A percentile compares a stretch with the other conserved stretches of the same genome.
Evolutionary conservation across 2,329 filamentous ascomycete species (phyloP).

Genomic region (Ceratocystis albifundus): DNA sequence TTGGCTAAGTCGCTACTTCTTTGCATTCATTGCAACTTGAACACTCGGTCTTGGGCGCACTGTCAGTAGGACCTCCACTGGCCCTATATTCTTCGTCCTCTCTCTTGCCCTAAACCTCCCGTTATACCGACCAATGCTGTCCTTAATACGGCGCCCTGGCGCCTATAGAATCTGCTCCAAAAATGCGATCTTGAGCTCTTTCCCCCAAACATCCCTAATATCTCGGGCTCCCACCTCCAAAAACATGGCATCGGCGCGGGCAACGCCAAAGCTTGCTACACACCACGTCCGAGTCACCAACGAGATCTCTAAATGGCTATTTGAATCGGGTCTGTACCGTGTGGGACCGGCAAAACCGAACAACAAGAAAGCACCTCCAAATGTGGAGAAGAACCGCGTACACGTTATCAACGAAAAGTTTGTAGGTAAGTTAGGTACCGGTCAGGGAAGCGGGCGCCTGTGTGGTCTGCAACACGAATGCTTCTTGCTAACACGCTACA

Average conservation of each 20-base stretch:
- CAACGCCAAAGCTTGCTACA: neutral
- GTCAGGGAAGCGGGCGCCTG: neutral
- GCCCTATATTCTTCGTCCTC: neutral
- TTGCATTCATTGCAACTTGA: no score
- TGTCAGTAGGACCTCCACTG: no score
- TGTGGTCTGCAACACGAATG: neutral
- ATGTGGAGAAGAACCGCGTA: constrained; percentile 31
- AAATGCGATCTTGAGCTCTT: neutral
- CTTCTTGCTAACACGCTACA: neutral
- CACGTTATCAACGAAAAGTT: constrained; percentile 43
- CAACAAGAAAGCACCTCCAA: neutral
- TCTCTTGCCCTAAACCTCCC: neutral
- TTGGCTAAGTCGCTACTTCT: neutral
- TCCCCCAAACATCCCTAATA: neutral
- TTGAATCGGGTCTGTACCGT: constrained; percentile 18
- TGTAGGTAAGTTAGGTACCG: constrained; percentile 34
- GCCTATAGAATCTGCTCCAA: constrained; percentile 2
- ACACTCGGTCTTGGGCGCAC: no score
- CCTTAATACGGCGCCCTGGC: constrained; percentile 9
- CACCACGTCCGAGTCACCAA: neutral
- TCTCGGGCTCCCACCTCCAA: neutral
- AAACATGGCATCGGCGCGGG: neutral
- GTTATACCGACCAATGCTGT: neutral
- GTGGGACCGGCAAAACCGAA: constrained; percentile 4
- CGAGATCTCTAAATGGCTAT: constrained; percentile 9